Base-by-base conservation (phyloP, 1,284 basidiomycete species). In the Moniliella sp. region DNA sequence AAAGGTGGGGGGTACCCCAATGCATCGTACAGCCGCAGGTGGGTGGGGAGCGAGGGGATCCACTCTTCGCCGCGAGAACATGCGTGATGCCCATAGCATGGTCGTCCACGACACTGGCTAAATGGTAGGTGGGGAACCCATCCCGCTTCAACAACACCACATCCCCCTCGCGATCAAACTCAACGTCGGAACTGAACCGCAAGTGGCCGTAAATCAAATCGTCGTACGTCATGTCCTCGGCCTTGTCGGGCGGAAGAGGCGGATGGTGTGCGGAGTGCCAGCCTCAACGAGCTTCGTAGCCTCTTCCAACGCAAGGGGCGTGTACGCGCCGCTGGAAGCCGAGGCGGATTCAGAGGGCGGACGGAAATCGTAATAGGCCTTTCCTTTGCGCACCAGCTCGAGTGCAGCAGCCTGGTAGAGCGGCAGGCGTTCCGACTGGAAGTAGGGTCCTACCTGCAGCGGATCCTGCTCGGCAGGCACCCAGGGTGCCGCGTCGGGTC, bases 11-110 rank as follows among this genome's bases (percentile, higher is more conserved):
- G 46, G 28, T 82, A 65, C 0, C 69, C 71, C 4, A 99, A 69
- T 2, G 75, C 75, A 3, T 74, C 67, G 55, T 94, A 97, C 10
- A 99, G 64, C 46, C 81, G 76, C 9, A 93, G 69, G 59, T 99
- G 88, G 25, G 91, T 71, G 0, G 83, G 79, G n/a, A 88, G 69
- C 0, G 83, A 91, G 0, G 83, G 77, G 1, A 94, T 67, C 91
- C 91, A 97, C 70, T 97, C 88, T 76, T 94, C 88, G 26, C 91
- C 91, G 13, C 91, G 72, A 1, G 97, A 2, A 97, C 86, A 61
- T 97, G 88, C 0, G 82, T 81, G 27, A 99, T 83, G 0, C 74
- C 74, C 91, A 99, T 99, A 46, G 76, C 73, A 49, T 83, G 73
- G 62, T 97, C 91, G 45, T 99, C 91, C 0, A 91, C 80, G 0